Evolutionary conservation across 495 filamentous ascomycete species (phyloP).

Genomic region (Achaetomiella virescens): DNA sequence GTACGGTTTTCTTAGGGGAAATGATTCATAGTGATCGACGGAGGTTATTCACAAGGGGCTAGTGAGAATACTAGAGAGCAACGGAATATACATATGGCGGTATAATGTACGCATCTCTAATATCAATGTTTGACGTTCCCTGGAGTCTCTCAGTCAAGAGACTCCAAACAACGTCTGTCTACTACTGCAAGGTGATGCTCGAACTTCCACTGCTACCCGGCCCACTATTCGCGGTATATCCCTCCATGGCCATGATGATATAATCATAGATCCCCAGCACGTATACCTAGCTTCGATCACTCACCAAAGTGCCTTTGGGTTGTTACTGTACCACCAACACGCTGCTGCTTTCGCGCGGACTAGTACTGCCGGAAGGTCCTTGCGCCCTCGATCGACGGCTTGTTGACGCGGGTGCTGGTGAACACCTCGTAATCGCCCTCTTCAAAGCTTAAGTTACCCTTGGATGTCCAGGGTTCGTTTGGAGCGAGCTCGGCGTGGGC

Average conservation of each 20-base stretch:
- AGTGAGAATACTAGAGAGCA: too few species aligned
- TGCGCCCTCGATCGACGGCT: slow-evolving; percentile 55
- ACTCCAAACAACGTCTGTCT: not conserved
- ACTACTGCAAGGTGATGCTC: slow-evolving; percentile 10
- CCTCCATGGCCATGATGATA: slow-evolving; percentile 54
- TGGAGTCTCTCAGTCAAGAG: too few species aligned
- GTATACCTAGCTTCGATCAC: slow-evolving; percentile 46
- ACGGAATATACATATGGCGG: too few species aligned
- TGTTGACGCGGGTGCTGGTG: slow-evolving; percentile 49
- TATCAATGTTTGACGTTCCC: too few species aligned
- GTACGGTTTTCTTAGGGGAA: too few species aligned
- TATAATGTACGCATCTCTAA: too few species aligned
- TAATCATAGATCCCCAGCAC: slow-evolving; percentile 49
- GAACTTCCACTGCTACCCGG: slow-evolving; percentile 15
- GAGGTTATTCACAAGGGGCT: too few species aligned
- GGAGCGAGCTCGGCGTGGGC: slow-evolving; percentile 52
- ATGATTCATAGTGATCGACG: too few species aligned
- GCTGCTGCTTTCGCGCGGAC: slow-evolving; percentile 50
- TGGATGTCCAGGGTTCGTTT: slow-evolving; percentile 42
- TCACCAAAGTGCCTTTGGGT: slow-evolving; percentile 52
- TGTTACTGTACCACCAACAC: slow-evolving; percentile 46
- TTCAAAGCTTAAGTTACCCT: slow-evolving; percentile 50
- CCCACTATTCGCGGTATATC: slow-evolving; percentile 37
- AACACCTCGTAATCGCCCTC: slow-evolving; percentile 54
- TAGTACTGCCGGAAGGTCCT: slow-evolving; percentile 59